A percentile compares a stretch with the other conserved stretches of the same genome.
Conservation (phyloP, 2,329 filamentous ascomycete species). For the Sporothrix brasiliensis region DNA sequence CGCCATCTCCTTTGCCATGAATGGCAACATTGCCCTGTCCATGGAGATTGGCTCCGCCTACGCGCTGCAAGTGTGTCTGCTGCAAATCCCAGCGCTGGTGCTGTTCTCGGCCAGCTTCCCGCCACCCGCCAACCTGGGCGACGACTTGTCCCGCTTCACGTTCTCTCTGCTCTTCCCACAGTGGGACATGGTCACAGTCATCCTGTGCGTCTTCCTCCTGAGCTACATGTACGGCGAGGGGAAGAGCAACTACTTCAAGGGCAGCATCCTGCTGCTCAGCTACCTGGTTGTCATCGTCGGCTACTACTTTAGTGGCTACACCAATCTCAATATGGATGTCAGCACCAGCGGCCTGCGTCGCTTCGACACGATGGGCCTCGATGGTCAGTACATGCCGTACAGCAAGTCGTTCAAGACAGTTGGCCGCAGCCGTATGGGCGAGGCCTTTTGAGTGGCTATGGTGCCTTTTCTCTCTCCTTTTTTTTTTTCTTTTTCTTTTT, state of each 20-base stretch:
- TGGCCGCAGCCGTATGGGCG: constrained; percentile 50
- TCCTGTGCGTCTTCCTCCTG: constrained; percentile 91
- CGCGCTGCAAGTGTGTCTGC: constrained; percentile 89
- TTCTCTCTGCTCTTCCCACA: constrained; percentile 94
- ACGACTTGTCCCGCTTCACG: constrained; percentile 59
- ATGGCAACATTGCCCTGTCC: constrained; percentile 95
- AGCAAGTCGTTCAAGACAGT: constrained; percentile 52
- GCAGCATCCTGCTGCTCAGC: constrained; percentile 87
- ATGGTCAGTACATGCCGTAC: constrained; percentile 55
- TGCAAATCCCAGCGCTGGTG: constrained; percentile 92
- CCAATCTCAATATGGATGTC: constrained; percentile 45
- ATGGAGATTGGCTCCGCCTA: constrained; percentile 99
- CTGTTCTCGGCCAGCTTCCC: constrained; percentile 79
- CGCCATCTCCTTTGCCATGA: constrained; percentile 99
- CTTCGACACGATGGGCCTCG: constrained; percentile 57
- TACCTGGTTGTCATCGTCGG: constrained; percentile 91
- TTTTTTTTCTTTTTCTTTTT: not conserved
- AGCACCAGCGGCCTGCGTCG: constrained; percentile 50
- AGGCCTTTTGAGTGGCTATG: constrained; percentile 39
- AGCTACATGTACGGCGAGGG: constrained; percentile 98
- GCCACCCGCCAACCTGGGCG: constrained; percentile 42
- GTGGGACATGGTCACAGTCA: constrained; percentile 98
- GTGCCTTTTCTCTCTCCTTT: not conserved
- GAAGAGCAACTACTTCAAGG: constrained; percentile 99
- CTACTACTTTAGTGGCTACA: constrained; percentile 78